Evolutionary conservation across 306 rosid species (phyloP), one percentile per base, ranked within the genome.

Genomic region (Glycine soja): DNA sequence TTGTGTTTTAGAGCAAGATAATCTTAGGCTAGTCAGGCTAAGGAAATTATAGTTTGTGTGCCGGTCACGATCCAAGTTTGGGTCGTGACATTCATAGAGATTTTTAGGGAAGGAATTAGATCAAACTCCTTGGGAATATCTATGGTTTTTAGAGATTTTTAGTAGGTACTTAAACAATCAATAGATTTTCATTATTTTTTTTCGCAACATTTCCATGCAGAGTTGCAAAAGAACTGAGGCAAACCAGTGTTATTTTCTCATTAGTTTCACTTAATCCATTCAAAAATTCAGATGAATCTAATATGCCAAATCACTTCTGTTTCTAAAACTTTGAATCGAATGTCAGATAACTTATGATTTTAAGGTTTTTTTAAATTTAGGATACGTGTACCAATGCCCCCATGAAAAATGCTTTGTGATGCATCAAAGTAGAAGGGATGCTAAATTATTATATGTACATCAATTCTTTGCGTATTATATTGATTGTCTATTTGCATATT

Each of bases 141-240:
- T n/a, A n/a, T n/a, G n/a, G n/a, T n/a, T n/a, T n/a, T n/a, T n/a
- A n/a, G n/a, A n/a, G n/a, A n/a, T n/a, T n/a, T n/a, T n/a, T n/a
- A n/a, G n/a, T n/a, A 95, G 99, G 99, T 93, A 89, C 68, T 64
- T 53, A 52, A 59, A 59, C 46, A n/a, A 70, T 53, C 52, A n/a
- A 24, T 77, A 80, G 61, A 52, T 45, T 16, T 80, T 80, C 83
- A 52, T 61, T 82, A 0, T 34, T 82, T 67, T 50, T 70, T 58
- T 43, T 50, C 15, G 66, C 11, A 56, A 45, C 70, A 6, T 51
- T 53, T 47, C 71, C 47, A 34, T 76, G 11, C 45, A 51, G 58
- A 52, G 47, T 70, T 76, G 47, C 45, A 75, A 70, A 66, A 47
- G 52, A 63, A 32, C 78, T 3, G 18, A 58, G 51, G 58, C 65